phyloP scores from a whole-genome alignment of 768 basidiomycete genomes.

The Suillus decipiens region DNA sequence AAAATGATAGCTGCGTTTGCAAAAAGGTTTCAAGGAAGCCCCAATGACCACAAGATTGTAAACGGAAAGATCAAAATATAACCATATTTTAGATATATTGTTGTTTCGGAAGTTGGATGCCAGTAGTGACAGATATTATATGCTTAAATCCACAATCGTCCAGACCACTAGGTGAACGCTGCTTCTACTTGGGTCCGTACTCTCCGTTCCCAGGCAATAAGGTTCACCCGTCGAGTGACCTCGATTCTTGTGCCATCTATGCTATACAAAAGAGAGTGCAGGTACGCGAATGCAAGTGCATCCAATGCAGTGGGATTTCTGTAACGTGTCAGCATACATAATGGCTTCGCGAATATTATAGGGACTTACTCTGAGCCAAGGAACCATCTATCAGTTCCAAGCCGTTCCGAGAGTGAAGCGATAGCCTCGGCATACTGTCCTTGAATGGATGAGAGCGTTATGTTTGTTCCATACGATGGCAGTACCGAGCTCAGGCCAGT shows the following conservation, averaged over 20 bases:
- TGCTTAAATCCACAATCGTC: neutral
- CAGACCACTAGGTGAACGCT: slow-evolving; percentile 40
- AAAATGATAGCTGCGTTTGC: slow-evolving; percentile 71
- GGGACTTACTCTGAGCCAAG: slow-evolving; percentile 64
- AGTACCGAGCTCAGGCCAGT: slow-evolving; percentile 68
- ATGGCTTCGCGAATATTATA: neutral
- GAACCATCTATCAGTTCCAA: slow-evolving; percentile 81
- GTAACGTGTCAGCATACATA: slow-evolving; percentile 6
- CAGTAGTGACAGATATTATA: neutral
- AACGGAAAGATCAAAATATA: slow-evolving; percentile 22
- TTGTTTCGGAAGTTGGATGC: neutral
- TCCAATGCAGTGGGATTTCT: slow-evolving; percentile 81
- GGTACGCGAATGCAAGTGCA: slow-evolving; percentile 80
- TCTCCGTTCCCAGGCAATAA: slow-evolving; percentile 77
- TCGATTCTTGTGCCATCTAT: slow-evolving; percentile 51
- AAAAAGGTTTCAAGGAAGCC: slow-evolving; percentile 53
- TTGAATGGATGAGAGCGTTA: slow-evolving; percentile 52
- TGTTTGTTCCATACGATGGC: slow-evolving; percentile 58
- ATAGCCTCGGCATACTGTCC: slow-evolving; percentile 72
- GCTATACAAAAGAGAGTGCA: slow-evolving; percentile 63
- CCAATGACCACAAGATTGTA: slow-evolving; percentile 16
- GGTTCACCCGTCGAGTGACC: slow-evolving; percentile 70
- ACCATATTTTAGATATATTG: neutral
- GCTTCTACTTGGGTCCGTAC: slow-evolving; percentile 60
- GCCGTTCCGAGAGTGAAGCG: slow-evolving; percentile 67